Conservation (phyloP, 2,329 filamentous ascomycete species). For the Nemania serpens region DNA sequence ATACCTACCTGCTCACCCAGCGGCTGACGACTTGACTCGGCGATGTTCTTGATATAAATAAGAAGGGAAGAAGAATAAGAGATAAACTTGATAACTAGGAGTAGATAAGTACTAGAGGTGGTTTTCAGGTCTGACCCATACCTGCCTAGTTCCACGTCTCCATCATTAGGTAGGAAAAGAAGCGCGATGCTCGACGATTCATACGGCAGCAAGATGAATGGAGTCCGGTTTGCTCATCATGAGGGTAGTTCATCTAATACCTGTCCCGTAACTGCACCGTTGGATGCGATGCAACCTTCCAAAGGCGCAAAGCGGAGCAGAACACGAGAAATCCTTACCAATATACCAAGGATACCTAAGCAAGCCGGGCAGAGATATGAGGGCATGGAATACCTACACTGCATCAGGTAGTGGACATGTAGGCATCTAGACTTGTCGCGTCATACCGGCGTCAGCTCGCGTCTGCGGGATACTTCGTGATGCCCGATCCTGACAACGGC, state of each 20-base stretch:
- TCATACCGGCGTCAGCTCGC: constrained; percentile 20
- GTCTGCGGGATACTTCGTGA: not conserved
- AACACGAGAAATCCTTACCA: constrained; percentile 24
- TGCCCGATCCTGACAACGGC: not conserved
- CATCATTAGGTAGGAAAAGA: too few relatives aligned
- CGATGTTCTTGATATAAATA: too few relatives aligned
- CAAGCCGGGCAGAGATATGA: too few relatives aligned
- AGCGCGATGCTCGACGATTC: not conserved
- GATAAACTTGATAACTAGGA: too few relatives aligned
- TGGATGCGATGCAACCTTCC: constrained; percentile 16
- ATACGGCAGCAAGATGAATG: not conserved
- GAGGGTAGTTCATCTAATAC: not conserved
- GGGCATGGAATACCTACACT: not conserved
- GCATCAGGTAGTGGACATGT: not conserved
- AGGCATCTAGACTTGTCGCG: constrained; percentile 21
- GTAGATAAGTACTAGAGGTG: too few relatives aligned
- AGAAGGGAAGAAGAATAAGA: too few relatives aligned
- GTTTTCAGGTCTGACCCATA: too few relatives aligned
- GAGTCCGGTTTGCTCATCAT: not conserved
- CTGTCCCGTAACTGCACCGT: not conserved
- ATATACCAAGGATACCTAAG: not conserved
- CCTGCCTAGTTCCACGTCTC: too few relatives aligned
- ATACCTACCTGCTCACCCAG: too few relatives aligned
- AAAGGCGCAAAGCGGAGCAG: constrained; percentile 7
- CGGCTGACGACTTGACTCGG: too few relatives aligned